Percentiles rank a stretch among this genome's conserved stretches.
Evolutionary conservation across 2,329 filamentous ascomycete genomes (phyloP).

Genomic region (Ceratocystis diversiconidia): DNA sequence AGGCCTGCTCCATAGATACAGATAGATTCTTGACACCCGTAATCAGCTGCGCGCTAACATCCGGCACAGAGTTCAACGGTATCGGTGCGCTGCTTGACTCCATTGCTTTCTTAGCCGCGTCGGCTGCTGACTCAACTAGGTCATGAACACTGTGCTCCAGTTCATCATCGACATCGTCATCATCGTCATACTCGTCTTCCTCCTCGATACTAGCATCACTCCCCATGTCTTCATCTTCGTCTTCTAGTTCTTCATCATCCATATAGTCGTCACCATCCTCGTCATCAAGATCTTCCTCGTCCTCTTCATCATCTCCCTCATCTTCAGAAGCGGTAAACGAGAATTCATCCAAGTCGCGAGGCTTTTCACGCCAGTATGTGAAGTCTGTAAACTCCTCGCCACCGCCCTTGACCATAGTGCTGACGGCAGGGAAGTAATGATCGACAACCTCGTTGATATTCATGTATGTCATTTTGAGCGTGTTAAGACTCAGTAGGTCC

Average conservation of each 20-base stretch:
- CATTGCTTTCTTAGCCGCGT: conserved; percentile 13
- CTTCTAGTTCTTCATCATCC: conserved; percentile 28
- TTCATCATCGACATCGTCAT: conserved; percentile 20
- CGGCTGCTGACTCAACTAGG: conserved; percentile 13
- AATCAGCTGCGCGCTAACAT: conserved; percentile 19
- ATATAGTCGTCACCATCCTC: conserved; percentile 36
- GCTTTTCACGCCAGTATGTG: conserved; percentile 82
- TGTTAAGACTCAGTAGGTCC: conserved; percentile 79
- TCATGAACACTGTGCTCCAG: conserved; percentile 15
- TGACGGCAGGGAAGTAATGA: conserved; percentile 92
- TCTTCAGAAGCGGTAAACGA: conserved; percentile 56
- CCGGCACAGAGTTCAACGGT: conserved; percentile 8
- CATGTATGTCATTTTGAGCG: conserved; percentile 91
- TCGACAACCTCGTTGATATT: conserved; percentile 96
- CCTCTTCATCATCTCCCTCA: conserved; percentile 41
- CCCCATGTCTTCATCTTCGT: conserved; percentile 25
- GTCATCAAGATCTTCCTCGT: conserved; percentile 37
- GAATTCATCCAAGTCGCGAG: conserved; percentile 76
- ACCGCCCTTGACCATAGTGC: conserved; percentile 70
- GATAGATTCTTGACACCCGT: conserved; percentile 19
- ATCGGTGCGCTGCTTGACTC: neutral
- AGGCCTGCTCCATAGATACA: conserved; percentile 12
- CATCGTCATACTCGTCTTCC: conserved; percentile 30
- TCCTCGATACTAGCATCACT: conserved; percentile 28
- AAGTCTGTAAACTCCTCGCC: conserved; percentile 96